Evolutionary conservation across 129 eudicot species (phyloP), one percentile per base, ranked within the genome.

Genomic region (Tagetes erecta): DNA sequence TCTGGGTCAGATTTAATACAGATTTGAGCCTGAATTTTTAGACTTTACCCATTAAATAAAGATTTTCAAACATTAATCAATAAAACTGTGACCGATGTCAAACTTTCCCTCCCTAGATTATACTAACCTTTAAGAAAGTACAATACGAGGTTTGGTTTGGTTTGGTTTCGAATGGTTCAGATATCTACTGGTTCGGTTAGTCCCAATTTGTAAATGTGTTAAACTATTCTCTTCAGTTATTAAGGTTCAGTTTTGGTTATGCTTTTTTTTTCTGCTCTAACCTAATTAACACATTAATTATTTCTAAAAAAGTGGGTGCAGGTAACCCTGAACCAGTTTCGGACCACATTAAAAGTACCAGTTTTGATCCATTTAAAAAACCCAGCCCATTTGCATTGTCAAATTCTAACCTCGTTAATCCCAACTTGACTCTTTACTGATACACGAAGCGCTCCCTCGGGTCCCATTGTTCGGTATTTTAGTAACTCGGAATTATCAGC

Each of bases 401-500:
- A 67, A 70, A 62, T 67, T 66, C 42, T 71, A 71, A 92, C 98
- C 98, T 89, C 88, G 56, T 77, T 62, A 71, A 92, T 79, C 74
- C 96, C 96, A 4, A 77, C 75, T 80, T 84, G 81, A 74, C 73
- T 87, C 83, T 39, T 89, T 47, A 84, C 92, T 8, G 98, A 92
- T 59, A 89, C 98, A 42, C 73, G 95, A 49, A 89, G 36, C 6
- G 96, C 89, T 72, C 95, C 95, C 38, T 86, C 89, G 38, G 98
- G 98, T 64, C 98, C 98, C 85, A 47, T 50, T 78, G 79, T 88
- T 60, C 96, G 88, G 71, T 94, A 94, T 55, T 66, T 90, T 52
- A 83, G 76, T 55, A 94, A 82, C 78, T 90, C 98, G 73, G 47
- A 34, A 64, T 83, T 56, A 67, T 88, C 92, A 67, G 69, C 75